These are phyloP conservation scores for Blastosporella zonata DNA, from an alignment of 1,284 basidiomycete species.

Conservation along the genomic window DNA sequence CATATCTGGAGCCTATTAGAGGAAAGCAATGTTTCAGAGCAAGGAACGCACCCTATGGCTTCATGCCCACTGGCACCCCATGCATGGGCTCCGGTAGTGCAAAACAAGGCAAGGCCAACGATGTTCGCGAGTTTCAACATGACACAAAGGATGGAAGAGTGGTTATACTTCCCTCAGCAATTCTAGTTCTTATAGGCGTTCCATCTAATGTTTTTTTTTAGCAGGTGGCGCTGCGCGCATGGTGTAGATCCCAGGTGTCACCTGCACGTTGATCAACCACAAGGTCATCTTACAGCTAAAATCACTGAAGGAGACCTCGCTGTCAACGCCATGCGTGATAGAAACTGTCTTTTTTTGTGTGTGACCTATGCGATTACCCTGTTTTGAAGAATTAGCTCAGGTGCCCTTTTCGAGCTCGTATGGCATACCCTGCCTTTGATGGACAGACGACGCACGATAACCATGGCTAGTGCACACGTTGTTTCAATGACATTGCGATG, in stretches of 20 bases:
- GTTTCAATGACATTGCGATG: no score
- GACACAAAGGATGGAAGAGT: background rate
- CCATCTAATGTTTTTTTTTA: background rate
- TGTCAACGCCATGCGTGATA: background rate
- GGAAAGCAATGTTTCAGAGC: background rate
- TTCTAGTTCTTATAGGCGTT: background rate
- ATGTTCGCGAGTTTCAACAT: slow-evolving; percentile 14
- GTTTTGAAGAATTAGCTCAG: background rate
- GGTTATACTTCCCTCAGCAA: no score
- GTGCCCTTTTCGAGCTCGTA: background rate
- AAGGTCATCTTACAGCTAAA: slow-evolving; percentile 1
- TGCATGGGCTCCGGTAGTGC: slow-evolving; percentile 25
- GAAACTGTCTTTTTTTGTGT: background rate
- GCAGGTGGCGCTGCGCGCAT: slow-evolving; percentile 1
- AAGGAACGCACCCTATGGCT: slow-evolving; percentile 34
- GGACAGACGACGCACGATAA: slow-evolving; percentile 1
- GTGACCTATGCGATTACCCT: background rate
- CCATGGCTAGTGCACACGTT: background rate
- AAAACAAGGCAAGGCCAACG: slow-evolving; percentile 14
- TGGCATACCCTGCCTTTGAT: background rate
- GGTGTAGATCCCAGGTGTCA: background rate
- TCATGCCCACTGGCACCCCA: slow-evolving; percentile 45
- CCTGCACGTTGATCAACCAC: slow-evolving; percentile 6
- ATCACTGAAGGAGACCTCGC: background rate
- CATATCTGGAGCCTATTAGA: slow-evolving; percentile 26